Conservation (phyloP, 2,329 filamentous ascomycete species). For the Fusarium zealandicum region DNA sequence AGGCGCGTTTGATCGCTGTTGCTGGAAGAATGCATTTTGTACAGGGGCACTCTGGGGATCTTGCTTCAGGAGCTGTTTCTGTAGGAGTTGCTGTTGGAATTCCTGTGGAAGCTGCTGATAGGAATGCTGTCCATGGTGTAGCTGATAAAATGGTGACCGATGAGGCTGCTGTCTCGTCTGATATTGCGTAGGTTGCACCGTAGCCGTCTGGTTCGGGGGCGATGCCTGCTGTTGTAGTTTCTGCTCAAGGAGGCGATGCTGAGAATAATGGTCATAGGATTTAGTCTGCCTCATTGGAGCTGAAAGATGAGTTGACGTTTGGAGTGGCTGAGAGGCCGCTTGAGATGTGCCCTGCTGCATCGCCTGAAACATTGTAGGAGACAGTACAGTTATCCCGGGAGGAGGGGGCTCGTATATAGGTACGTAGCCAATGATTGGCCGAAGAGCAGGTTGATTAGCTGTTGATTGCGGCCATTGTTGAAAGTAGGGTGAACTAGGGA, state of each 20-base stretch:
- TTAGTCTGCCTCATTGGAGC: background rate
- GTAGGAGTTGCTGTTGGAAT: background rate
- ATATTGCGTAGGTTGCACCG: background rate
- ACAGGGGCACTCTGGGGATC: background rate
- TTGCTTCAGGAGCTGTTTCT: background rate
- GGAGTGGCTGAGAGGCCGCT: background rate
- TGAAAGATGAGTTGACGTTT: background rate
- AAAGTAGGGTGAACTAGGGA: background rate
- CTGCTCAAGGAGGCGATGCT: background rate
- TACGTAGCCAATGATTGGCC: background rate
- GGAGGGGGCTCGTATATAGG: background rate
- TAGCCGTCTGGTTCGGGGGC: background rate
- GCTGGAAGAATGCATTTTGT: background rate
- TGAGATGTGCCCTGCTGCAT: background rate
- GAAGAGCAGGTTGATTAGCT: background rate
- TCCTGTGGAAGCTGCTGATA: background rate
- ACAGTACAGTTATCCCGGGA: background rate
- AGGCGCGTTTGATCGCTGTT: background rate
- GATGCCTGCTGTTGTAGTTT: background rate
- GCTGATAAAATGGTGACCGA: background rate
- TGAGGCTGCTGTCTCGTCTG: background rate
- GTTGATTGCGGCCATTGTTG: background rate
- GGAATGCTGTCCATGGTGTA: background rate
- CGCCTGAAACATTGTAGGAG: background rate
- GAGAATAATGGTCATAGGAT: background rate